Conservation (phyloP, 768 basidiomycete genomes). For the Lactarius deliciosus region DNA sequence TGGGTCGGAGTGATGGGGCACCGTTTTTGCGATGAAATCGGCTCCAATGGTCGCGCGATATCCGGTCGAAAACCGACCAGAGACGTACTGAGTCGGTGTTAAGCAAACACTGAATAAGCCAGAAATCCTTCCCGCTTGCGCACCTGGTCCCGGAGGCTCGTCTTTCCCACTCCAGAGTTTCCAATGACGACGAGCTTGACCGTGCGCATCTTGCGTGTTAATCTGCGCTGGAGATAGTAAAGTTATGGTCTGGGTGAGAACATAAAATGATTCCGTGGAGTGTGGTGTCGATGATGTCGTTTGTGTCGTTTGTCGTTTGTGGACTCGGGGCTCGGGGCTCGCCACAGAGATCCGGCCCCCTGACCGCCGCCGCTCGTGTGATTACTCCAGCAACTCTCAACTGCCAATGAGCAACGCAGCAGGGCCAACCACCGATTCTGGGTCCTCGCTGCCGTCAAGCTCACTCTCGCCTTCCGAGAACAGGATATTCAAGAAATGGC, state of each 20-base stretch:
- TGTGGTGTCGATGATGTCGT: neutral
- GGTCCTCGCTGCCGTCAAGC: conserved; percentile 7
- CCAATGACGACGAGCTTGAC: conserved; percentile 84
- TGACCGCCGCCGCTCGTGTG: neutral
- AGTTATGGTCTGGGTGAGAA: neutral
- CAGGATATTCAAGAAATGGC: conserved; percentile 50
- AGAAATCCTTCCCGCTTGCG: conserved; percentile 29
- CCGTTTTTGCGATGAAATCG: conserved; percentile 80
- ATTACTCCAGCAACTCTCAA: neutral
- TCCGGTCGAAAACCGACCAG: conserved; percentile 68
- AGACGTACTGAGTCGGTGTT: conserved; percentile 59
- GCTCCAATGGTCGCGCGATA: conserved; percentile 87
- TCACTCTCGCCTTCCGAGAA: conserved; percentile 27
- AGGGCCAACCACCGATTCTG: neutral
- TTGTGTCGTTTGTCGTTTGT: neutral
- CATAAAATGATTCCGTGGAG: conserved; percentile 5
- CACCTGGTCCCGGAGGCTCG: conserved; percentile 73
- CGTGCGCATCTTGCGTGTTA: conserved; percentile 50
- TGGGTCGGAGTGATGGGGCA: conserved; percentile 57
- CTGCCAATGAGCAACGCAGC: conserved; percentile 3
- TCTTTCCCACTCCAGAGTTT: conserved; percentile 83
- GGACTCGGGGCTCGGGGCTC: neutral
- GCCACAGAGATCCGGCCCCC: neutral
- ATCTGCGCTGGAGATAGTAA: neutral
- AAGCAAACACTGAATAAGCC: neutral